Base-by-base conservation (phyloP, 176 grass and related monocot genomes). In the Lolium rigidum region DNA sequence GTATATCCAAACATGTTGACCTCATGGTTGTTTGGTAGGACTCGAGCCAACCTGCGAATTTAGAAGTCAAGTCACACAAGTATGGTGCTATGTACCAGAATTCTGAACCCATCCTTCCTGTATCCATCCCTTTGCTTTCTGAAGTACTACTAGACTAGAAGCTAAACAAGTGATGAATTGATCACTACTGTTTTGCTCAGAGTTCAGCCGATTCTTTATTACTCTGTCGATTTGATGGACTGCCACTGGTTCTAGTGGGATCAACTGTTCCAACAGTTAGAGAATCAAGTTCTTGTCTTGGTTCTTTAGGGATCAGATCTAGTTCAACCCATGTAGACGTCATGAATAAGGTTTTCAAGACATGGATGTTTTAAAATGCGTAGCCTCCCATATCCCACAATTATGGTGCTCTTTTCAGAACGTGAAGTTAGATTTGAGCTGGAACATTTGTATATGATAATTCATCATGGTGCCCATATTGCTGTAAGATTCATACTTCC, bases 1-100 rank as follows among this genome's bases (percentile, higher is more conserved):
- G 74, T 21, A 71, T 70, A 84, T 87, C 89, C 81, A 55, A 39
- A 24, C 17, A 77, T 85, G 70, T 72, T 82, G 90, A 77, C 70
- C 63, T 85, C 82, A 65, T 81, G 77, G 56, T 84, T 22, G 76
- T 88, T 41, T 3, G 81, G 74, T 80, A 80, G 81, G 76, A 41
- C 60, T 68, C 41, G 47, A 70, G 14, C 77, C 82, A 52, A 77
- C 50, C 47, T 76, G 39, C 83, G n/a, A 58, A 25, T 28, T 28
- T 73, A 26, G 71, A 73, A 52, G 22, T 74, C 73, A 25, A 62
- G 51, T 81, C 46, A 70, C 43, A 84, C 31, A 25, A 83, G 62
- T 48, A 81, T 84, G 69, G 60, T 77, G 52, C 77, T 73, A 22
- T 63, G 50, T 85, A 77, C 69, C 70, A 46, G 54, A 70, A 84